These are phyloP conservation scores for Cladorrhinum sp. DNA, from an alignment of 2,329 filamentous ascomycete genomes.

Conservation along the genomic window DNA sequence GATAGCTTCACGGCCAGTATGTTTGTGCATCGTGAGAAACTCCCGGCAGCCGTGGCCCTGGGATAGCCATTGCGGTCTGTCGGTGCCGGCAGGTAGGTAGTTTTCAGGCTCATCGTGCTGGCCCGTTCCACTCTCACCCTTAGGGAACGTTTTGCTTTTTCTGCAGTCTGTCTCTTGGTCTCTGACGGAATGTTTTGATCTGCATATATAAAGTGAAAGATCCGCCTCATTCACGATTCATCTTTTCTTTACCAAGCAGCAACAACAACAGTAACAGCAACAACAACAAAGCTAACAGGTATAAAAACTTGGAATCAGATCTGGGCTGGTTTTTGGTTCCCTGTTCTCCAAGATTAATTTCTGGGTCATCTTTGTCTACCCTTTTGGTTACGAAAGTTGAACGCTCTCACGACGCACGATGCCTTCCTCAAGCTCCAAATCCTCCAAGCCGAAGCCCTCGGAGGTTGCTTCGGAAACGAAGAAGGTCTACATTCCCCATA, in stretches of 20 bases:
- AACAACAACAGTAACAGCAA: neutral
- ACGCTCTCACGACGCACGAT: slow-evolving; percentile 36
- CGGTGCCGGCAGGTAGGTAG: slow-evolving; percentile 1
- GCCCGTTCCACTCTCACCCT: neutral
- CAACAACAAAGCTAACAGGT: slow-evolving; percentile 1
- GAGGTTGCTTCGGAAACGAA: slow-evolving; percentile 74
- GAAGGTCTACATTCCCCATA: slow-evolving; percentile 63
- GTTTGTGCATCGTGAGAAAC: neutral
- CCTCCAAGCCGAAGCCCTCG: slow-evolving; percentile 59
- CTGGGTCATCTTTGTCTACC: neutral
- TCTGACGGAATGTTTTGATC: slow-evolving; percentile 4
- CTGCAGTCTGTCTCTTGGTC: neutral
- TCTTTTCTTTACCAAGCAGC: neutral
- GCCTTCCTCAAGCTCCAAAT: slow-evolving; percentile 40
- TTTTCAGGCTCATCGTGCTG: neutral
- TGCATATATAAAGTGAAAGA: slow-evolving; percentile 18
- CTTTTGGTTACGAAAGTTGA: neutral
- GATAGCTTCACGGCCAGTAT: neutral
- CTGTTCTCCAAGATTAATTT: neutral
- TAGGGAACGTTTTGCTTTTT: slow-evolving; percentile 1
- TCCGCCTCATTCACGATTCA: slow-evolving; percentile 4
- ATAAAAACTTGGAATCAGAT: neutral
- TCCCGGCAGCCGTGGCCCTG: slow-evolving; percentile 13
- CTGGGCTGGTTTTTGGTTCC: neutral
- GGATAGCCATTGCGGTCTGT: slow-evolving; percentile 7